These are phyloP conservation scores for Pyrenochaeta sp. DNA, from an alignment of 2,329 filamentous ascomycete genomes.

Conservation along the genomic window DNA sequence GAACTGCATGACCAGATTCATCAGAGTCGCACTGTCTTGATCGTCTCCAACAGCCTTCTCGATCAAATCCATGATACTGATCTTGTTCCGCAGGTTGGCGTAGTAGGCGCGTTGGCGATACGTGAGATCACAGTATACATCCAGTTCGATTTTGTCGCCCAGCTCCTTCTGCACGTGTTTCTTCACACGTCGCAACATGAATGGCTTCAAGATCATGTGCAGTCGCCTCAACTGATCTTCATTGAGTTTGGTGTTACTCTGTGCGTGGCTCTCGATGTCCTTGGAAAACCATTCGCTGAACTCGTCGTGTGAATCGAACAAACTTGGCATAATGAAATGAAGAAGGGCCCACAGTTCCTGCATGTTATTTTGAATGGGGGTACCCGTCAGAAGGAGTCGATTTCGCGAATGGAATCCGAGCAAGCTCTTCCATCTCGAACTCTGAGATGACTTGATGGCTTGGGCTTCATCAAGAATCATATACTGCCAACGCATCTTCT, in stretches of 20 bases:
- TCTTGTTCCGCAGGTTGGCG: constrained; percentile 89
- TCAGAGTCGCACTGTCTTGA: constrained; percentile 91
- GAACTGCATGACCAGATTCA: constrained; percentile 99
- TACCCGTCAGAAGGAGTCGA: constrained; percentile 90
- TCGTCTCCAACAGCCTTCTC: constrained; percentile 97
- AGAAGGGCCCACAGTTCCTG: constrained; percentile 97
- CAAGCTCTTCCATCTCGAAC: constrained; percentile 95
- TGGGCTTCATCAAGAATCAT: constrained; percentile 99
- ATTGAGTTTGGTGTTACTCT: constrained; percentile 99
- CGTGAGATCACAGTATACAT: constrained; percentile 95
- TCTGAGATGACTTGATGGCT: constrained; percentile 97
- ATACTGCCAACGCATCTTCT: constrained; percentile 99
- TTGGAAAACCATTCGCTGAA: constrained; percentile 96
- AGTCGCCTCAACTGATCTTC: constrained; percentile 96
- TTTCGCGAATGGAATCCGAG: constrained; percentile 96
- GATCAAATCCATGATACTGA: constrained; percentile 97
- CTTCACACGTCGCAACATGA: constrained; percentile 99
- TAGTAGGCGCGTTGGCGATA: constrained; percentile 97
- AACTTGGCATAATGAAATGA: constrained; percentile 99
- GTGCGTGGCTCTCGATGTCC: constrained; percentile 96
- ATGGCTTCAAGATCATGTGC: constrained; percentile 98
- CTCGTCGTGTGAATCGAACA: constrained; percentile 93
- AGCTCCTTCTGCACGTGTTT: constrained; percentile 99
- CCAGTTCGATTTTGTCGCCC: constrained; percentile 96
- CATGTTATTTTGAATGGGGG: constrained; percentile 99